phyloP scores from a whole-genome alignment of 805 yeast species.

The Schwanniomyces yamadae region DNA sequence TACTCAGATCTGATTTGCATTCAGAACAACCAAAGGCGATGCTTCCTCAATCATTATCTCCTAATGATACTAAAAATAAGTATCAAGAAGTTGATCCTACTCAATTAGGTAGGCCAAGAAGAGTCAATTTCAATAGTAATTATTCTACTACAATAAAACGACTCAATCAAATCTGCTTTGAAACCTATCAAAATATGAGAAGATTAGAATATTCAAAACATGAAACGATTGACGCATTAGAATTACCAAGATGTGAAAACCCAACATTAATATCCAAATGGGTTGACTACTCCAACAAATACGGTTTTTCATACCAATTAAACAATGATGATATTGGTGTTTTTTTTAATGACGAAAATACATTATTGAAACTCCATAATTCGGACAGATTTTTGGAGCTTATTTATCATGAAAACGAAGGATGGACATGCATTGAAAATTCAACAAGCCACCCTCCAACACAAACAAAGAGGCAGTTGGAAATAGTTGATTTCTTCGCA shows the following conservation, averaged over 20 bases:
- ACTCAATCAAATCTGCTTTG: constrained; percentile 36
- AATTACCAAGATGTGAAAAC: constrained; percentile 46
- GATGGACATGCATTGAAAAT: constrained; percentile 48
- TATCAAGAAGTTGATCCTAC: constrained; percentile 66
- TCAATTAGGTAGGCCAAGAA: constrained; percentile 33
- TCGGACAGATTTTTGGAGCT: constrained; percentile 66
- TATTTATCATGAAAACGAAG: constrained; percentile 41
- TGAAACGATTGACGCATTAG: constrained; percentile 31
- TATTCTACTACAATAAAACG: constrained; percentile 38
- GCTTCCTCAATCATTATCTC: constrained; percentile 87
- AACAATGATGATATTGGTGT: constrained; percentile 91
- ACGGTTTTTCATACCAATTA: constrained; percentile 91
- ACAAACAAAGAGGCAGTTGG: constrained; percentile 66
- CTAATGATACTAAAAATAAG: constrained; percentile 85
- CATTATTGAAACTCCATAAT: constrained; percentile 70
- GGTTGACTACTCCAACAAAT: constrained; percentile 96
- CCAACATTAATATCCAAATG: constrained; percentile 86
- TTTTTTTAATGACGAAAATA: constrained; percentile 78
- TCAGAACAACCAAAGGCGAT: constrained; percentile 67
- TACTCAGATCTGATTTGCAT: constrained; percentile 65
- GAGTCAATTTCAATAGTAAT: constrained; percentile 38
- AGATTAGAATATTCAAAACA: constrained; percentile 40
- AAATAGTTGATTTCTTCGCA: constrained; percentile 83
- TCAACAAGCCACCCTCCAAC: constrained; percentile 43
- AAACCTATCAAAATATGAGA: constrained; percentile 39